These are phyloP conservation scores for Nissolia schottii DNA, from an alignment of 306 rosid species.

Conservation along the genomic window DNA sequence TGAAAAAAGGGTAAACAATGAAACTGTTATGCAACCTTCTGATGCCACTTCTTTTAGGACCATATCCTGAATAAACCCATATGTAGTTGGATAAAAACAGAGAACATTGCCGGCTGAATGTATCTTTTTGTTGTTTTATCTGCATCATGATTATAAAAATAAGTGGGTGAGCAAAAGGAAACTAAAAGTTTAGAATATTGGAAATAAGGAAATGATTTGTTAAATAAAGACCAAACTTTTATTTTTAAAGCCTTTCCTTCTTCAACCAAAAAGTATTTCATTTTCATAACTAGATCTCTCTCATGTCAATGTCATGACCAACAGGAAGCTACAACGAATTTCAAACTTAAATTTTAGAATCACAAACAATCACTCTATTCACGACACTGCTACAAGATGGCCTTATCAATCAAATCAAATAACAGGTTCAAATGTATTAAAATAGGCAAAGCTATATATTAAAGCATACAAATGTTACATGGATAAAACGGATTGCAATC, in stretches of 20 bases:
- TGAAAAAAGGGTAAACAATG: not conserved
- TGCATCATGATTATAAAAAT: constrained; percentile 40
- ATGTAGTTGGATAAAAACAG: constrained; percentile 69
- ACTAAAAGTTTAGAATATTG: not conserved
- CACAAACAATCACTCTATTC: not conserved
- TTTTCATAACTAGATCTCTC: not conserved
- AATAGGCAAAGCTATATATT: not conserved
- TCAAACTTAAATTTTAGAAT: not conserved
- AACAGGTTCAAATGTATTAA: not conserved
- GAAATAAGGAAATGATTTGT: not conserved
- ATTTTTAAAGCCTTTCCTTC: not conserved
- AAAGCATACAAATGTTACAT: not conserved
- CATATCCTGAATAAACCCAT: constrained; percentile 72
- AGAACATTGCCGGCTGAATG: constrained; percentile 57
- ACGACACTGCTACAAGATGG: not conserved
- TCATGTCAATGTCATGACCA: not conserved
- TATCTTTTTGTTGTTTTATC: constrained; percentile 77
- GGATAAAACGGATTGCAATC: constrained; percentile 1
- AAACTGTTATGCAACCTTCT: constrained; percentile 50
- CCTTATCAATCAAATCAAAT: not conserved
- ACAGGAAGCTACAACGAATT: not conserved
- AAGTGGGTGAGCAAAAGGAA: constrained; percentile 24
- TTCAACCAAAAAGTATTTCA: not conserved
- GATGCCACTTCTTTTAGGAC: constrained; percentile 70
- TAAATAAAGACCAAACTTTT: not conserved